Evolutionary conservation across 768 basidiomycete genomes (phyloP).

Genomic region (Phlegmacium glaucopus): DNA sequence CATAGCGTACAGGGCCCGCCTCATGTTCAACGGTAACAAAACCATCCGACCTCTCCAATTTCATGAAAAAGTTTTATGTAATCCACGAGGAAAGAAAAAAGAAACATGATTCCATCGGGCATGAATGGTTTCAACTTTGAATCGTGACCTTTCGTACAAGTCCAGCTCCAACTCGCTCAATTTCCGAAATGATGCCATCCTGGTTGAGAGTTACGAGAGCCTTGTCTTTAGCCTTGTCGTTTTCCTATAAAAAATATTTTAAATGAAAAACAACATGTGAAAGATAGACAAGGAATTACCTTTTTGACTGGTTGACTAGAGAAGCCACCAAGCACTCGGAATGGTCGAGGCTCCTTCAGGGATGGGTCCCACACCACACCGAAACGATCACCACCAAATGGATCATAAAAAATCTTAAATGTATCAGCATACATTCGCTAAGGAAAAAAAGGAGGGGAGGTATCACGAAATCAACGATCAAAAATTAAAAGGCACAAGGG

Average conservation of each 20-base stretch:
- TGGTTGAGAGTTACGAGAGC: slow-evolving; percentile 65
- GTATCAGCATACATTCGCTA: slow-evolving; percentile 74
- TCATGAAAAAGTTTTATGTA: too few relatives aligned
- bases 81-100: not conserved
- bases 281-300: too few relatives aligned
- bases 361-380: slow-evolving; percentile 87
- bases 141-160: slow-evolving; percentile 52
- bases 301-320: slow-evolving; percentile 58
- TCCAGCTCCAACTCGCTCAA: slow-evolving; percentile 70
- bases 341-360: slow-evolving; percentile 56
- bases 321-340: slow-evolving; percentile 82
- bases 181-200: slow-evolving; percentile 64
- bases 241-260: slow-evolving; percentile 27
- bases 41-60: too few relatives aligned
- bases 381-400: slow-evolving; percentile 72
- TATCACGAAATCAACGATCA: slow-evolving; percentile 3
- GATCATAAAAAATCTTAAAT: slow-evolving; percentile 81
- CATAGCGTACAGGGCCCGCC: too few relatives aligned
- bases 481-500: not conserved
- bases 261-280: not conserved
- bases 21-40: too few relatives aligned
- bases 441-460: not conserved
- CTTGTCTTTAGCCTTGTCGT: slow-evolving; percentile 50
- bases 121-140: slow-evolving; percentile 10
- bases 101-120: not conserved